phyloP scores from a whole-genome alignment of 2,329 filamentous ascomycete genomes.

The Herpotrichia juniperi region DNA sequence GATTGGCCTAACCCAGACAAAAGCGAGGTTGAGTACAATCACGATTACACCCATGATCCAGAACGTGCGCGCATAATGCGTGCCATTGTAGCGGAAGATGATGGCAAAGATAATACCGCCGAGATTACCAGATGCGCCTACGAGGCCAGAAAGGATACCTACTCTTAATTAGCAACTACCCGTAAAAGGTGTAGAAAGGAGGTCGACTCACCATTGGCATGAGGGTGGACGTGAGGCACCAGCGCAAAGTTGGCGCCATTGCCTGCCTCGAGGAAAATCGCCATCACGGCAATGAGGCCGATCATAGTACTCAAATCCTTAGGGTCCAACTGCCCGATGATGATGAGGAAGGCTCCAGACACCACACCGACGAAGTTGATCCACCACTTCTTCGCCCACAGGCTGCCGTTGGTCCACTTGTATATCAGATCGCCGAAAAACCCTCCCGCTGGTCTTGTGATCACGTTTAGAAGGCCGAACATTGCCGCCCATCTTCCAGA shows the following conservation, averaged over 20 bases:
- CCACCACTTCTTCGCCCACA: constrained; percentile 70
- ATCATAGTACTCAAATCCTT: constrained; percentile 70
- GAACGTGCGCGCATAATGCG: constrained; percentile 71
- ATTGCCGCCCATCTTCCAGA: constrained; percentile 70
- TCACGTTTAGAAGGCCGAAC: constrained; percentile 76
- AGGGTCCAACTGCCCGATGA: constrained; percentile 69
- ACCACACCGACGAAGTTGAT: constrained; percentile 62
- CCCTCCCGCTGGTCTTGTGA: constrained; percentile 71
- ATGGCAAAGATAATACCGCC: constrained; percentile 86
- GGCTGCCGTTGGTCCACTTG: constrained; percentile 50
- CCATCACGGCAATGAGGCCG: constrained; percentile 76
- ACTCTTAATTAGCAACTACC: constrained; percentile 16
- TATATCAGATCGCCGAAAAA: constrained; percentile 64
- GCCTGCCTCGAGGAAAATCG: constrained; percentile 81
- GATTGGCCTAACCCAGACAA: constrained; percentile 68
- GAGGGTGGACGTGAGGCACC: constrained; percentile 84
- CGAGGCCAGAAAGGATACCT: constrained; percentile 73
- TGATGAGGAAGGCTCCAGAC: constrained; percentile 65
- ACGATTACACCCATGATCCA: constrained; percentile 84
- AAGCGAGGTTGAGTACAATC: constrained; percentile 70
- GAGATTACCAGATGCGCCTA: constrained; percentile 81
- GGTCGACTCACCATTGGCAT: constrained; percentile 70
- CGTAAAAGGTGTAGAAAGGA: neutral
- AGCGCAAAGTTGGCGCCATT: constrained; percentile 89
- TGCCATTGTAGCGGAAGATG: constrained; percentile 77